Evolutionary conservation across 2,329 filamentous ascomycete genomes (phyloP).

Genomic region (Ophiognomonia clavigignenti-juglandacearum): DNA sequence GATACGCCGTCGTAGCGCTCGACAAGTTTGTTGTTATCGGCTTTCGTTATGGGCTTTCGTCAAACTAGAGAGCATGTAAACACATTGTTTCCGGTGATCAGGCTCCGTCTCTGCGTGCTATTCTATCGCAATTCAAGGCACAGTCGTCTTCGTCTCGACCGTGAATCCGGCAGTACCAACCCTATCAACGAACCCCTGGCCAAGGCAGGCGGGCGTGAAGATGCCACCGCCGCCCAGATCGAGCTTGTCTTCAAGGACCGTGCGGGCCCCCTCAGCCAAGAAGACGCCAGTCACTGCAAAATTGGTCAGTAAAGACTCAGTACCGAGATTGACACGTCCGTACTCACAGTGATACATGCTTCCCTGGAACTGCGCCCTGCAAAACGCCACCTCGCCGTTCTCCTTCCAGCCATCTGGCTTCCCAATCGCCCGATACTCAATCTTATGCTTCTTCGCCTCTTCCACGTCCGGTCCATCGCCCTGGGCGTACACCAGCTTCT

Average conservation of each 20-base stretch:
- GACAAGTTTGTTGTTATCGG: no score
- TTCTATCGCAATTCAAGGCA: no score
- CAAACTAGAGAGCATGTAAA: no score
- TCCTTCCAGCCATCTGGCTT: slow-evolving; percentile 45
- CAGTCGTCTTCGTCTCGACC: slow-evolving; percentile 49
- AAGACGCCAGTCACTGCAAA: slow-evolving; percentile 58
- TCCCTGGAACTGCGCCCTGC: slow-evolving; percentile 51
- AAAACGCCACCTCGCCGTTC: slow-evolving; percentile 45
- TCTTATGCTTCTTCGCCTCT: slow-evolving; percentile 49
- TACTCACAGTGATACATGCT: slow-evolving; percentile 60
- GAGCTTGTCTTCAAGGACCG: slow-evolving; percentile 59
- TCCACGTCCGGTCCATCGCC: slow-evolving; percentile 52
- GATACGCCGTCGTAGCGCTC: no score
- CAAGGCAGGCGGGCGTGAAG: slow-evolving; percentile 68
- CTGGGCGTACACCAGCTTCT: slow-evolving; percentile 43
- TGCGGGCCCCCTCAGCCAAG: slow-evolving; percentile 59
- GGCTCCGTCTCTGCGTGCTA: no score
- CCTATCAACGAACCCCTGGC: slow-evolving; percentile 61
- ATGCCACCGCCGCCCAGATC: slow-evolving; percentile 57
- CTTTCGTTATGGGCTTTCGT: no score
- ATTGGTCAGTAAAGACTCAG: slow-evolving; percentile 9
- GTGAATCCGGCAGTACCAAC: slow-evolving; percentile 57
- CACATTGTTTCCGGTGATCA: no score
- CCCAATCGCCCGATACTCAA: slow-evolving; percentile 62
- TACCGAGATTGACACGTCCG: neutral